Evolutionary conservation across 1,284 basidiomycete genomes (phyloP).

Genomic region (Megacollybia platyphylla): DNA sequence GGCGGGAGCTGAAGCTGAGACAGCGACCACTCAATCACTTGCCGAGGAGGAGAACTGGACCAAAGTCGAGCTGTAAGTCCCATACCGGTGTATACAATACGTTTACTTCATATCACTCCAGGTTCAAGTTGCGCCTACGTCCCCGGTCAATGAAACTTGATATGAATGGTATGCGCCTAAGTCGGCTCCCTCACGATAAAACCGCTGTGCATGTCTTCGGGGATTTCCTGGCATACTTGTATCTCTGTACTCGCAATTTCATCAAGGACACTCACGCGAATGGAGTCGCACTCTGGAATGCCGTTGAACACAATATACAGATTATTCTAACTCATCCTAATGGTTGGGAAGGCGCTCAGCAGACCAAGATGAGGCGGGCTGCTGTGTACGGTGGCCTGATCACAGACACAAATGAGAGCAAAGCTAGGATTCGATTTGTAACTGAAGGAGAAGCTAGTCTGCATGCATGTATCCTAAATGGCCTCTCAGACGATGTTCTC

Average conservation of each 20-base stretch:
- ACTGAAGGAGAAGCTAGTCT: slow-evolving; percentile 73
- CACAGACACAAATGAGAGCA: slow-evolving; percentile 57
- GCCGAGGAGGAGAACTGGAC: slow-evolving; percentile 68
- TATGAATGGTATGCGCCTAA: slow-evolving; percentile 71
- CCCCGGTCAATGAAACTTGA: slow-evolving; percentile 63
- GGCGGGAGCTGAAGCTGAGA: slow-evolving; percentile 65
- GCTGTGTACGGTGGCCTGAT: slow-evolving; percentile 57
- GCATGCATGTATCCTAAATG: slow-evolving; percentile 64
- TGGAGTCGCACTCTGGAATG: slow-evolving; percentile 48
- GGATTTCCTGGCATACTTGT: slow-evolving; percentile 66
- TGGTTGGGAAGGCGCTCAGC: slow-evolving; percentile 73
- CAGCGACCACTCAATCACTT: slow-evolving; percentile 35
- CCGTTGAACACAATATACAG: slow-evolving; percentile 52
- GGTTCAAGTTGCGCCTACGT: slow-evolving; percentile 67
- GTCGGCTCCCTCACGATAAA: slow-evolving; percentile 50
- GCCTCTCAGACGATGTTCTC: slow-evolving; percentile 60
- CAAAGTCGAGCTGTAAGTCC: slow-evolving; percentile 55
- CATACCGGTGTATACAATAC: neutral
- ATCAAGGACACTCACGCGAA: slow-evolving; percentile 67
- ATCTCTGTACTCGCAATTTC: slow-evolving; percentile 56
- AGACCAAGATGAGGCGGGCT: slow-evolving; percentile 60
- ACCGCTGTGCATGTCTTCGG: slow-evolving; percentile 61
- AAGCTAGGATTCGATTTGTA: slow-evolving; percentile 60
- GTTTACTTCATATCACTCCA: slow-evolving; percentile 13
- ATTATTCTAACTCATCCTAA: slow-evolving; percentile 70